These are phyloP conservation scores for Pichia gijzeniarum DNA, from an alignment of 805 yeast genomes.

Conservation along the genomic window DNA sequence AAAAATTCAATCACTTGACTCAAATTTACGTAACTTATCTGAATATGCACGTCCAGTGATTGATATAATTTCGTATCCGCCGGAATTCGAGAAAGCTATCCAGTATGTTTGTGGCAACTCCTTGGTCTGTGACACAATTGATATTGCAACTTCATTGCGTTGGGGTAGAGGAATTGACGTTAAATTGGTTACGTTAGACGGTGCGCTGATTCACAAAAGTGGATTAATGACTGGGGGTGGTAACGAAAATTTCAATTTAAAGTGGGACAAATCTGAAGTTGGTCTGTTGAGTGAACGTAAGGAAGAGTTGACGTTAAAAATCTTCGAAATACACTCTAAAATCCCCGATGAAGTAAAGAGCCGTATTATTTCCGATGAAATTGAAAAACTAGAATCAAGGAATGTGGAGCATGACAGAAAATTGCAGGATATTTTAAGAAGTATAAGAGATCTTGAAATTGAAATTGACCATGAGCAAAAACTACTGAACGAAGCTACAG, in stretches of 20 bases:
- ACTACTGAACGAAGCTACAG: conserved; percentile 20
- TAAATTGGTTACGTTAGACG: conserved; percentile 75
- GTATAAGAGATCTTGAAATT: conserved; percentile 29
- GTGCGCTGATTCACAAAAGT: conserved; percentile 75
- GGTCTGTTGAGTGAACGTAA: conserved; percentile 45
- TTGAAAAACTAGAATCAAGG: conserved; percentile 38
- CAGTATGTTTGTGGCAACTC: conserved; percentile 76
- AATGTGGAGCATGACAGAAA: conserved; percentile 27
- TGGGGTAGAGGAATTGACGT: conserved; percentile 56
- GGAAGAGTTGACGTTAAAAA: conserved; percentile 41
- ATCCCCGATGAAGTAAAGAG: conserved; percentile 52
- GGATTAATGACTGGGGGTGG: conserved; percentile 93
- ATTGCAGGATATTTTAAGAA: conserved; percentile 22
- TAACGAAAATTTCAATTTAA: conserved; percentile 40
- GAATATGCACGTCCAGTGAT: conserved; percentile 56
- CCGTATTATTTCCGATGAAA: conserved; percentile 50
- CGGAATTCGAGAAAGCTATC: conserved; percentile 65
- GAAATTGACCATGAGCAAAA: conserved; percentile 47
- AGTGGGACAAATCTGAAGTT: conserved; percentile 72
- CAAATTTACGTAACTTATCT: conserved; percentile 47
- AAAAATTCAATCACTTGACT: conserved; percentile 46
- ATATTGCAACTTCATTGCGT: conserved; percentile 61
- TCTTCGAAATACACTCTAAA: conserved; percentile 36
- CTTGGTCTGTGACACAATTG: conserved; percentile 65
- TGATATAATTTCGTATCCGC: conserved; percentile 69